Base-by-base conservation (phyloP, 495 filamentous ascomycete species). In the Gamarada debralockiae region DNA sequence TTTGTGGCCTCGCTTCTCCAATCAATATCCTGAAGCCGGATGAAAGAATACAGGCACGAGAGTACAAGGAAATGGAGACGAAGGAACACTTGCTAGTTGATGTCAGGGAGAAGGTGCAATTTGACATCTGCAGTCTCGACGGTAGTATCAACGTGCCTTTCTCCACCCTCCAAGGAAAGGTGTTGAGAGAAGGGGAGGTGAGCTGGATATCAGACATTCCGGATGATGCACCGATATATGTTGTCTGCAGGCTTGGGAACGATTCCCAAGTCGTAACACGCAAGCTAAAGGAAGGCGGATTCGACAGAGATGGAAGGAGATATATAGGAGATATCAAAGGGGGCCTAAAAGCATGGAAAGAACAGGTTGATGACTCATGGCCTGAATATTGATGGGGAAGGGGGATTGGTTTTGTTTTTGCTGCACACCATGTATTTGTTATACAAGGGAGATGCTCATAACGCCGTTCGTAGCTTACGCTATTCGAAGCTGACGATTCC, bases 191-290 rank as follows among this genome's bases (percentile, higher is more conserved):
- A 18, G 17, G 39, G 29, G 7, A 44, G 29, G 71, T 70, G 3
- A 53, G 68, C n/a, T 81, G 76, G 74, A 47, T 82, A 6, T 74
- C 77, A 14, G 51, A 55, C 10, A 46, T 71, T 1, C 57, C 67
- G 0, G 22, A 52, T 3, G 64, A 75, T 47, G 56, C 65, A 15
- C 67, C 73, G 0, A 75, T 97, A 9, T 87, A 89, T 61, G 82
- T 95, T 2, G 75, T 98, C 0, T 98, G 93, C 61, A 79, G 90
- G 15, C 76, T 85, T 2, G 93, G 93, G 2, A 89, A 96, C 58
- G 93, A 98, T 64, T 95, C 89, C 0, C 93, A 96, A 64, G 65
- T 90, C 45, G 85, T 83, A 0, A 82, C 90, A 0, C 77, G 76
- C 61, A 84, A 73, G 63, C 56, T 95, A 55, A 89, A 85, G 63